These are phyloP conservation scores for Malbranchea zuffiana DNA, from an alignment of 2,329 filamentous ascomycete species.

Conservation along the genomic window DNA sequence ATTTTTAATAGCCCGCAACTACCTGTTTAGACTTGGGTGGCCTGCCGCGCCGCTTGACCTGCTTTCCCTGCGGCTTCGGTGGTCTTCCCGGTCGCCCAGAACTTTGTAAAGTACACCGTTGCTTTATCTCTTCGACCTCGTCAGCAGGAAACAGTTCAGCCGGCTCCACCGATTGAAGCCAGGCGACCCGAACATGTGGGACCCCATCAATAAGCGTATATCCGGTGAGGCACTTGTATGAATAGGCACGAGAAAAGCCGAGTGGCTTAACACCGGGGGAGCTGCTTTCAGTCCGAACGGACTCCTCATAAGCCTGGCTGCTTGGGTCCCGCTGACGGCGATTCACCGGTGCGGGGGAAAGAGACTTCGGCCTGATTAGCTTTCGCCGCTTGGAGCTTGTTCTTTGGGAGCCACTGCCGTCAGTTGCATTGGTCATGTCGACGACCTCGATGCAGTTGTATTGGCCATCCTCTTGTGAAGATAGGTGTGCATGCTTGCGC, in stretches of 20 bases:
- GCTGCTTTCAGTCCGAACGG: slow-evolving; percentile 7
- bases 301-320: slow-evolving; percentile 4
- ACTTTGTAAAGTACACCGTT: slow-evolving; percentile 2
- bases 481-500: slow-evolving; percentile 4
- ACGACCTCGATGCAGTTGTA: slow-evolving; percentile 4
- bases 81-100: slow-evolving; percentile 2
- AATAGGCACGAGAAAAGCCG: slow-evolving; percentile 4
- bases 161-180: slow-evolving; percentile 1
- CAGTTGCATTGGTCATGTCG: slow-evolving; percentile 3
- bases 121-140: slow-evolving; percentile 5
- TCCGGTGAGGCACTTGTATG: slow-evolving; percentile 4
- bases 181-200: slow-evolving; percentile 6
- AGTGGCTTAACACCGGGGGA: slow-evolving; percentile 4
- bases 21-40: slow-evolving; percentile 5
- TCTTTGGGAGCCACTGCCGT: not conserved
- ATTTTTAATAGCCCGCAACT: not conserved
- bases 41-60: slow-evolving; percentile 2
- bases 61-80: slow-evolving; percentile 1
- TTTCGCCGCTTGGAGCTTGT: slow-evolving; percentile 3
- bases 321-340: slow-evolving; percentile 1
- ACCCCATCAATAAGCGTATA: slow-evolving; percentile 3
- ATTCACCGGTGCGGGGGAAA: not conserved
- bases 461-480: slow-evolving; percentile 4
- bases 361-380: slow-evolving; percentile 1
- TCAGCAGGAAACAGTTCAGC: slow-evolving; percentile 6